Conservation (phyloP, 2,329 filamentous ascomycete species). For the Dactylellina parvicollis region DNA sequence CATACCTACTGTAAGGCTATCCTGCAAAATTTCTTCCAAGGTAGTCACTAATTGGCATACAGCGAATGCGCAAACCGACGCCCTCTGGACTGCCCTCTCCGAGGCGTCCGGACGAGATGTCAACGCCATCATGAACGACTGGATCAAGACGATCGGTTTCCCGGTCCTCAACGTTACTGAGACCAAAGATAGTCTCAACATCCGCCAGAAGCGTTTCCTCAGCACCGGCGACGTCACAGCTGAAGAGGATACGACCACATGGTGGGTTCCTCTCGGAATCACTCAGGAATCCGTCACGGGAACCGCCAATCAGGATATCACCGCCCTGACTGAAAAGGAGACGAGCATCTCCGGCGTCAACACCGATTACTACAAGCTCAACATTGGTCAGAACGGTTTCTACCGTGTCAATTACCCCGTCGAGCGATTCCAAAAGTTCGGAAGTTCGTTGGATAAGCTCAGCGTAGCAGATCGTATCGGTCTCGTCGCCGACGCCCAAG, state of each 20-base stretch:
- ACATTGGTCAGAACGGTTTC: constrained; percentile 86
- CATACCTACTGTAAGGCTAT: constrained; percentile 80
- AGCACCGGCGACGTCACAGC: constrained; percentile 89
- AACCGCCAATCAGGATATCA: constrained; percentile 65
- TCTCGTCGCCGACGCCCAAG: constrained; percentile 86
- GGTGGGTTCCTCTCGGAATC: constrained; percentile 93
- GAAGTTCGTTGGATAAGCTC: constrained; percentile 77
- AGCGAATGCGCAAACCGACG: constrained; percentile 83
- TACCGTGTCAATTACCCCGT: constrained; percentile 94
- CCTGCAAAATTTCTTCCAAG: neutral
- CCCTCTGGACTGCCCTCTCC: constrained; percentile 87
- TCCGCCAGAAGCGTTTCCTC: constrained; percentile 89
- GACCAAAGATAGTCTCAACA: constrained; percentile 79
- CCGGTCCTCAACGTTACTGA: constrained; percentile 88
- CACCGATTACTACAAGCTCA: constrained; percentile 90
- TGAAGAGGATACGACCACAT: constrained; percentile 88
- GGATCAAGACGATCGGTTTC: constrained; percentile 96
- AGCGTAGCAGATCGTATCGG: constrained; percentile 91
- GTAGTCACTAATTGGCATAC: constrained; percentile 22
- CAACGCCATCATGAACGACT: constrained; percentile 85
- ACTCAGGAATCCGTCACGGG: constrained; percentile 75
- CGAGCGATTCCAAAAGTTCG: constrained; percentile 81
- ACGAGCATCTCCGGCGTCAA: constrained; percentile 79
- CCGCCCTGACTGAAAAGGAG: constrained; percentile 78
- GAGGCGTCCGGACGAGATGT: constrained; percentile 89